A percentile compares a stretch with the other conserved stretches of the same genome.
Evolutionary conservation across 345 rosid genomes (phyloP).

Genomic region (Acer saccharum): DNA sequence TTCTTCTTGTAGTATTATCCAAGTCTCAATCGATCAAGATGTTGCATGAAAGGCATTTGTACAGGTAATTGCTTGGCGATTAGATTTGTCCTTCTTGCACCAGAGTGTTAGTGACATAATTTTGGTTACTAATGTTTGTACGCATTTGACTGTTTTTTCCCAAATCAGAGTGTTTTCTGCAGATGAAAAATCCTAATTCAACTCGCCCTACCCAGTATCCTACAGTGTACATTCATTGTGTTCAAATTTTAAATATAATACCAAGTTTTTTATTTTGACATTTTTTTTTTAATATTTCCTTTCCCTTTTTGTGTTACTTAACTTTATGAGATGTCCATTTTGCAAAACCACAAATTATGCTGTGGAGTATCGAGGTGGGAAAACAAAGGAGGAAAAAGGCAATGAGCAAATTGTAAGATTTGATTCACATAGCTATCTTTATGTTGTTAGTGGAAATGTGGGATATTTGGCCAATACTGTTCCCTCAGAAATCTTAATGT

Average conservation of each 20-base stretch:
- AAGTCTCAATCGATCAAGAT: constrained; percentile 93
- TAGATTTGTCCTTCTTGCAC: constrained; percentile 3
- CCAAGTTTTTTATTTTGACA: constrained; percentile 9
- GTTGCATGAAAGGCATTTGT: constrained; percentile 96
- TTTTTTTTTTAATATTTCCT: neutral
- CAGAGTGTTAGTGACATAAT: neutral
- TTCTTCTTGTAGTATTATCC: constrained; percentile 71
- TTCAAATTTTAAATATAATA: neutral
- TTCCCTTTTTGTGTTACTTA: constrained; percentile 45
- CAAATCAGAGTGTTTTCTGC: constrained; percentile 92
- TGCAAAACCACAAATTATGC: constrained; percentile 97
- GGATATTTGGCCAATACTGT: neutral
- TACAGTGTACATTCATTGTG: constrained; percentile 22
- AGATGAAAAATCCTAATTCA: constrained; percentile 96
- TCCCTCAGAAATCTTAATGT: neutral
- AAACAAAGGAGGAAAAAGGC: constrained; percentile 95
- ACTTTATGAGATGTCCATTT: constrained; percentile 84
- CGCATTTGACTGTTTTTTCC: constrained; percentile 22
- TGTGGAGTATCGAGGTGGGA: constrained; percentile 92
- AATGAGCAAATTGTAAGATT: constrained; percentile 88
- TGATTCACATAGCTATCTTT: neutral
- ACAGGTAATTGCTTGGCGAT: constrained; percentile 55
- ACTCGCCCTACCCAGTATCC: constrained; percentile 99
- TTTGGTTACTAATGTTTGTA: constrained; percentile 7
- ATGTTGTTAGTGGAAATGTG: constrained; percentile 1